Percentiles rank a stretch among this genome's conserved stretches.
phyloP scores from a whole-genome alignment of 2,329 filamentous ascomycete species.

The Plenodomus lindquistii region DNA sequence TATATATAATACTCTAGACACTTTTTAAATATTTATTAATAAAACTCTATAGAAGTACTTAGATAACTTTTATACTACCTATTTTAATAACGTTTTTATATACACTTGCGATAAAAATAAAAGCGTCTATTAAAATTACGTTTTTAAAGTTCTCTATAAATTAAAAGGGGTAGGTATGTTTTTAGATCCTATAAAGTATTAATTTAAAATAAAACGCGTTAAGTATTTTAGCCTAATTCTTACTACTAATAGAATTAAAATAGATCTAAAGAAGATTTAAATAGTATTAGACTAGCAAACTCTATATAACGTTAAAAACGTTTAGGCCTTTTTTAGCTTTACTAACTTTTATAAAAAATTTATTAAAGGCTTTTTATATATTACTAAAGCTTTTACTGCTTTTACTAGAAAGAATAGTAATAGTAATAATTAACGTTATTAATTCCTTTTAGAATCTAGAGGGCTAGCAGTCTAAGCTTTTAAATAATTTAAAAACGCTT shows the following conservation, averaged over 20 bases:
- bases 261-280: constrained; percentile 12
- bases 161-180: not conserved
- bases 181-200: constrained; percentile 8
- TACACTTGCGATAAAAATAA: constrained; percentile 6
- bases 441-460: not conserved
- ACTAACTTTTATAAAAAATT: constrained; percentile 41
- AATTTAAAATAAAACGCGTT: constrained; percentile 3
- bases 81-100: constrained; percentile 31
- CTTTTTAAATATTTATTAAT: constrained; percentile 28
- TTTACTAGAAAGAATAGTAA: not conserved
- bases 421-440: too few species aligned
- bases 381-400: constrained; percentile 3
- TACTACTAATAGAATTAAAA: not conserved
- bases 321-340: constrained; percentile 37
- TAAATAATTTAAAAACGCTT: constrained; percentile 12
- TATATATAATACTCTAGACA: constrained; percentile 12
- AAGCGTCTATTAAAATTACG: not conserved
- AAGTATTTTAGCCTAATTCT: constrained; percentile 11
- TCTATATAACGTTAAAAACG: constrained; percentile 17
- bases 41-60: constrained; percentile 17
- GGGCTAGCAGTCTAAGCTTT: constrained; percentile 6
- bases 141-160: not conserved
- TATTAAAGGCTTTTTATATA: constrained; percentile 17
- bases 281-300: constrained; percentile 21
- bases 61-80: constrained; percentile 23